Evolutionary conservation across 768 basidiomycete genomes (phyloP), one percentile per base, ranked within the genome.

Genomic region (Lactifluus hygrophoroides): DNA sequence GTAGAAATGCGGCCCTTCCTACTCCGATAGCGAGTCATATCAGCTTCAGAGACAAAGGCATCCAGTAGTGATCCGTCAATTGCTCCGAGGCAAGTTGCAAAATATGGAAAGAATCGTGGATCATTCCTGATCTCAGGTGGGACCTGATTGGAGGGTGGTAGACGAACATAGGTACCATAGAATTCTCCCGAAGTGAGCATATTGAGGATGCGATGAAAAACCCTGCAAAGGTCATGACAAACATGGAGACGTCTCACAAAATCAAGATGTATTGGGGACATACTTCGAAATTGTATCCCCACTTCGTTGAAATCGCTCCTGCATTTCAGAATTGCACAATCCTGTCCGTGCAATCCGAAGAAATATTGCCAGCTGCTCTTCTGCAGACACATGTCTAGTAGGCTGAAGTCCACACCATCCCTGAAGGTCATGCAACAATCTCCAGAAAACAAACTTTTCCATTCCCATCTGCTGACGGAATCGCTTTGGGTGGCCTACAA

Each of bases 51-150:
- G 1, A 63, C 63, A 34, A 51, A 65, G 30, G 74, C 64, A 35
- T 72, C n/a, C n/a, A n/a, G n/a, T n/a, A n/a, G 68, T 0, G 72
- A 68, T 2, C 75, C 70, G 66, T 75, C 73, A 53, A 76, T 67
- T 0, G 70, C 68, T 3, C 71, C 70, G 40, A 68, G 49, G 21
- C 67, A 67, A 32, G 67, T 58, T 30, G 56, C 44, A 51, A 76
- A 74, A 54, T 60, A 75, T 0, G 72, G 75, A 54, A 52, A 74
- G 48, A 71, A 66, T 47, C 69, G 67, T n/a, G 69, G 61, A 54
- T 74, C 68, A 35, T 63, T n/a, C 0, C 1, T 14, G n/a, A 7
- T 2, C 19, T n/a, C 1, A 44, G 5, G 8, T n/a, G 43, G 3
- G 21, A 44, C 30, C 3, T 3, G 30, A 44, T 44, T 44, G 6